A percentile compares a stretch with the other conserved stretches of the same genome.
phyloP scores from a whole-genome alignment of 768 basidiomycete genomes.

The Leccinum aurantiacum region DNA sequence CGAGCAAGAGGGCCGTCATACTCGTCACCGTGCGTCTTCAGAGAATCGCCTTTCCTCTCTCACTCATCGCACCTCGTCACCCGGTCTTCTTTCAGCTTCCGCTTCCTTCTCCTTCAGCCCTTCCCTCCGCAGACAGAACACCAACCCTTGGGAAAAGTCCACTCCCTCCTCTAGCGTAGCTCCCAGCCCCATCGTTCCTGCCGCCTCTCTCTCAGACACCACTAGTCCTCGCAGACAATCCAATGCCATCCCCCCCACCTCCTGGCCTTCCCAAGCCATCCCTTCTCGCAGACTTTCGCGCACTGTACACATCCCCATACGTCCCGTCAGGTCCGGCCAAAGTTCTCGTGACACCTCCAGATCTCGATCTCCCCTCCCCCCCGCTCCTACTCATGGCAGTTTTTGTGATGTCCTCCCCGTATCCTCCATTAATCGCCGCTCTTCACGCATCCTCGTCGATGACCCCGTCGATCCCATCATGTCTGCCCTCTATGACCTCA shows the following conservation, averaged over 20 bases:
- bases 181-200: conserved; percentile 61
- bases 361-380: conserved; percentile 89
- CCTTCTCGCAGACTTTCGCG: conserved; percentile 85
- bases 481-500: conserved; percentile 87
- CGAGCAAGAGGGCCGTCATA: conserved; percentile 60
- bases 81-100: conserved; percentile 62
- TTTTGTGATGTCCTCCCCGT: conserved; percentile 55
- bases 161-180: conserved; percentile 48
- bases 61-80: conserved; percentile 55
- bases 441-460: conserved; percentile 81
- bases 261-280: conserved; percentile 55
- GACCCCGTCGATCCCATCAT: conserved; percentile 89
- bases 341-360: conserved; percentile 94
- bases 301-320: conserved; percentile 73
- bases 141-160: conserved; percentile 66
- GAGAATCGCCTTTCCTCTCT: conserved; percentile 47
- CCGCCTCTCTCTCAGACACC: conserved; percentile 60
- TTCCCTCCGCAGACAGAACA: conserved; percentile 64
- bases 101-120: conserved; percentile 62
- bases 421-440: conserved; percentile 61
- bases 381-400: conserved; percentile 59
- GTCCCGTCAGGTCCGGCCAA: conserved; percentile 67
- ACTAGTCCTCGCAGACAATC: conserved; percentile 66
- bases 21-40: conserved; percentile 74
- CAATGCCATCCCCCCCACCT: conserved; percentile 45